Conservation (phyloP, 352 stramenopile species). For the Elongisporangium senticosum region DNA sequence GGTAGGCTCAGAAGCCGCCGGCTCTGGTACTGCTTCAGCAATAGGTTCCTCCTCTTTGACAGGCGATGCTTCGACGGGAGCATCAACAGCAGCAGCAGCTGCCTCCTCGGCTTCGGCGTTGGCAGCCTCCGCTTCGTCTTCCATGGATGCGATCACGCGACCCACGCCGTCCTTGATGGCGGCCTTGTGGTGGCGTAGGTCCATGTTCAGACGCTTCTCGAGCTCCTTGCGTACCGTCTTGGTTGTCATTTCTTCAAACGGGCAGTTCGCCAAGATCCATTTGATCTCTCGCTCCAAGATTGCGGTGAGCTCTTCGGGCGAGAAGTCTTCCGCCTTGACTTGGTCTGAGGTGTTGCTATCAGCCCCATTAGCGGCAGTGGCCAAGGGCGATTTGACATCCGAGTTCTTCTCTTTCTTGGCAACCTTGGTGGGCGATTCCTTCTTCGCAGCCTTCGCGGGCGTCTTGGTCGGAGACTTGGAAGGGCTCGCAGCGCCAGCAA, state of each 20-base stretch:
- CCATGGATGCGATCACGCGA: conserved; percentile 71
- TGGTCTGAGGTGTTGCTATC: neutral
- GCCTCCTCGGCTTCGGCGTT: conserved; percentile 6
- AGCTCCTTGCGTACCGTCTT: conserved; percentile 75
- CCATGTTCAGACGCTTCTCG: conserved; percentile 59
- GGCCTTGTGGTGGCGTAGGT: conserved; percentile 68
- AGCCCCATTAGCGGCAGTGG: neutral
- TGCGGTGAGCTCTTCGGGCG: conserved; percentile 37
- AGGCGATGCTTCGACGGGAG: conserved; percentile 2
- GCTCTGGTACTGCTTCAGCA: neutral
- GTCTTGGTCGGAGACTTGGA: neutral
- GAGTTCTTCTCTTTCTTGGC: conserved; percentile 27
- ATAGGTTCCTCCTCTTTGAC: conserved; percentile 7
- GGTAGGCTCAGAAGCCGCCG: neutral
- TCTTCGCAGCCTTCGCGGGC: neutral
- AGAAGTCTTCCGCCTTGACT: conserved; percentile 20
- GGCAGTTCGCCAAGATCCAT: conserved; percentile 69
- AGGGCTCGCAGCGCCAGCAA: neutral
- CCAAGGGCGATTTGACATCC: conserved; percentile 26
- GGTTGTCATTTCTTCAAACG: conserved; percentile 82
- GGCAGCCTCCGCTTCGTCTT: conserved; percentile 32
- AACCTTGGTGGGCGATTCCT: conserved; percentile 27
- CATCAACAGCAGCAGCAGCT: neutral
- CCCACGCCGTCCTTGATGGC: conserved; percentile 73
- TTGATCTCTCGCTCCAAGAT: conserved; percentile 75